These are phyloP conservation scores for Sindora glabra DNA, from an alignment of 306 rosid genomes.

Conservation along the genomic window DNA sequence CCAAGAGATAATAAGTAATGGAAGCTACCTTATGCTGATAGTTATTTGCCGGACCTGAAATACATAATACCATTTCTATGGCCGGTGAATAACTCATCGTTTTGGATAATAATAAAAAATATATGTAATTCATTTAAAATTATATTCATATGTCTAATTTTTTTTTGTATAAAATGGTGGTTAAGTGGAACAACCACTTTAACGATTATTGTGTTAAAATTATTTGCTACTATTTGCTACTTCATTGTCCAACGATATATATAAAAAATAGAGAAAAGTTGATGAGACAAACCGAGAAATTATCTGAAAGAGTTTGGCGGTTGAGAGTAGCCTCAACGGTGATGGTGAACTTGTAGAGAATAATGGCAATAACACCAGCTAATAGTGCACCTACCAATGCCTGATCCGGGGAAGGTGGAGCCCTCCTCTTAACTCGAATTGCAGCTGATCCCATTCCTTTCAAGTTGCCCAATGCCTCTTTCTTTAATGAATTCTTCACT, in stretches of 20 bases:
- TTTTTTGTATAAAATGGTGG: not conserved
- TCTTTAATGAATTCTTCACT: conserved; percentile 57
- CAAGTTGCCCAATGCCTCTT: conserved; percentile 75
- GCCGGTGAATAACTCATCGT: too few relatives aligned
- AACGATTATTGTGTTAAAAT: not conserved
- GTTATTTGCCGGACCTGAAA: conserved; percentile 92
- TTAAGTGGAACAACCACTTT: not conserved
- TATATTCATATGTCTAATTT: too few relatives aligned
- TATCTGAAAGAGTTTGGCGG: conserved; percentile 75
- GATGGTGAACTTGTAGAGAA: conserved; percentile 75
- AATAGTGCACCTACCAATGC: conserved; percentile 75
- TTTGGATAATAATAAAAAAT: too few relatives aligned
- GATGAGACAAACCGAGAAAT: conserved; percentile 55
- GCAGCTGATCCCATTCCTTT: conserved; percentile 58
- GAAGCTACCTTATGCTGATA: conserved; percentile 66
- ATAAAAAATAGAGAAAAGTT: not conserved
- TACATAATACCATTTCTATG: not conserved
- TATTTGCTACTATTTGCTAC: not conserved
- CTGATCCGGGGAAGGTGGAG: conserved; percentile 71
- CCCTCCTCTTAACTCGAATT: conserved; percentile 42
- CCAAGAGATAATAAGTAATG: not conserved
- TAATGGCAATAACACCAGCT: conserved; percentile 71
- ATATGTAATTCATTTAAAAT: too few relatives aligned
- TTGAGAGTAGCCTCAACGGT: conserved; percentile 78
- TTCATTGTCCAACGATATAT: not conserved